A percentile compares a stretch with the other conserved stretches of the same genome.
Evolutionary conservation across 2,329 filamentous ascomycete species (phyloP).

Genomic region (Pestalotiopsis sp.): DNA sequence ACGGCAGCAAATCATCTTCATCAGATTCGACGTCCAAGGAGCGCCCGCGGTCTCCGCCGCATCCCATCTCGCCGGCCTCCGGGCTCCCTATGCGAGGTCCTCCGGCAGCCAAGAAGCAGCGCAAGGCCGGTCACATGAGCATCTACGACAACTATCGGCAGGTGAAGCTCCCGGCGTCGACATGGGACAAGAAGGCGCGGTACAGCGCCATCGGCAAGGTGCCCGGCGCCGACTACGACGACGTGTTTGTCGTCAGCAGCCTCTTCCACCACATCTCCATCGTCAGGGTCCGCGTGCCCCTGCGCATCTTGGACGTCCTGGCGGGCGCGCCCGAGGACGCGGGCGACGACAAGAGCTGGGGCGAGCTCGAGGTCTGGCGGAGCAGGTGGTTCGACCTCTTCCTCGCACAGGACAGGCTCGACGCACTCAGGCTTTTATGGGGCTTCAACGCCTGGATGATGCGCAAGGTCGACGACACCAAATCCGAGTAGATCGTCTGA

Average conservation of each 20-base stretch:
- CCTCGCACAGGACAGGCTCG: conserved; percentile 52
- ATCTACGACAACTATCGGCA: conserved; percentile 68
- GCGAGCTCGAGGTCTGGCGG: conserved; percentile 56
- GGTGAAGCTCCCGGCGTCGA: conserved; percentile 57
- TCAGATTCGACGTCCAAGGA: neutral
- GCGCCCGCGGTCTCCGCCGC: conserved; percentile 6
- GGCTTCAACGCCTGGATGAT: conserved; percentile 63
- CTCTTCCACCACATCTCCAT: conserved; percentile 65
- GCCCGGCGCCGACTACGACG: conserved; percentile 53
- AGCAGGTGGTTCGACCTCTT: conserved; percentile 67
- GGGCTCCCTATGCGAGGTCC: conserved; percentile 24
- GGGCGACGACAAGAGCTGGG: conserved; percentile 45
- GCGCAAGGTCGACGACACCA: conserved; percentile 41
- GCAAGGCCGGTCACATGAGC: conserved; percentile 50
- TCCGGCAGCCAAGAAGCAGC: conserved; percentile 48
- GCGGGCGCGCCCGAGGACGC: conserved; percentile 42
- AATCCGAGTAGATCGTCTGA: conserved; percentile 7
- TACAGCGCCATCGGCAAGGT: conserved; percentile 60
- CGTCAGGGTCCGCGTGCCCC: conserved; percentile 60
- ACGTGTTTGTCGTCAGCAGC: conserved; percentile 63
- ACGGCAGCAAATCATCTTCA: neutral
- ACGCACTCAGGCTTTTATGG: conserved; percentile 61
- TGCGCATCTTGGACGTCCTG: conserved; percentile 53
- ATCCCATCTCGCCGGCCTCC: conserved; percentile 13
- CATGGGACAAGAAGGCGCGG: conserved; percentile 62